Percentiles rank a stretch among this genome's conserved stretches.
These are phyloP conservation scores for Penicillium mononematosum DNA, from an alignment of 495 filamentous ascomycete species.

Conservation along the genomic window DNA sequence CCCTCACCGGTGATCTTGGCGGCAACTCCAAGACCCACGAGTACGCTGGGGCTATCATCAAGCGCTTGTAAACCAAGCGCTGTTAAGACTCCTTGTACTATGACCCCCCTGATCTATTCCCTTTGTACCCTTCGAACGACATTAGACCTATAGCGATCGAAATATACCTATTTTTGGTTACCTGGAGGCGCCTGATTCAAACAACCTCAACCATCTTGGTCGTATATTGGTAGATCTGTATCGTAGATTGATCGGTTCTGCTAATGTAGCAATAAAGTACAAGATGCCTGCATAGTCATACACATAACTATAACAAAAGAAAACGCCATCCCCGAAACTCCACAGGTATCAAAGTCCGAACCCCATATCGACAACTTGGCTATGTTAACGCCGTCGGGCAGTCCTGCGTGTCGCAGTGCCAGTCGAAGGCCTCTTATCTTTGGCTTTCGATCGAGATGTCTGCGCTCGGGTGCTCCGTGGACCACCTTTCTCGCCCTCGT, in stretches of 20 bases:
- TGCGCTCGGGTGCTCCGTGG: slow-evolving; percentile 44
- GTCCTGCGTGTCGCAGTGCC: slow-evolving; percentile 37
- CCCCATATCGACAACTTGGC: slow-evolving; percentile 1
- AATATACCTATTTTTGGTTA: slow-evolving; percentile 40
- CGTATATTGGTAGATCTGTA: not conserved
- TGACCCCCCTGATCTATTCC: slow-evolving; percentile 35
- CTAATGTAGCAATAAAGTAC: not conserved
- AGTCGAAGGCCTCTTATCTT: slow-evolving; percentile 34
- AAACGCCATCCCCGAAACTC: slow-evolving; percentile 21
- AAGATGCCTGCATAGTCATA: slow-evolving; percentile 13
- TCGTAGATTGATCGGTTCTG: not conserved
- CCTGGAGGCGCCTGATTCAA: slow-evolving; percentile 16
- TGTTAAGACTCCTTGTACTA: slow-evolving; percentile 38
- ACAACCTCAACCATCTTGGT: not conserved
- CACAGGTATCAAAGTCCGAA: slow-evolving; percentile 31
- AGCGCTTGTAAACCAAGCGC: slow-evolving; percentile 61
- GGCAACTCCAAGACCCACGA: slow-evolving; percentile 90
- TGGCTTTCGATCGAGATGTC: slow-evolving; percentile 39
- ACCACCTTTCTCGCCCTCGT: slow-evolving; percentile 38
- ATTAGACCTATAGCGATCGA: slow-evolving; percentile 47
- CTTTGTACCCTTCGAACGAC: slow-evolving; percentile 45
- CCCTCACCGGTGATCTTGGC: slow-evolving; percentile 90
- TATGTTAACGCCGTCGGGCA: slow-evolving; percentile 36
- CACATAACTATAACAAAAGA: slow-evolving; percentile 6
- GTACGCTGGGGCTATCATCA: slow-evolving; percentile 89